phyloP scores from a whole-genome alignment of 1,284 basidiomycete species.

The Baeospora myosura region DNA sequence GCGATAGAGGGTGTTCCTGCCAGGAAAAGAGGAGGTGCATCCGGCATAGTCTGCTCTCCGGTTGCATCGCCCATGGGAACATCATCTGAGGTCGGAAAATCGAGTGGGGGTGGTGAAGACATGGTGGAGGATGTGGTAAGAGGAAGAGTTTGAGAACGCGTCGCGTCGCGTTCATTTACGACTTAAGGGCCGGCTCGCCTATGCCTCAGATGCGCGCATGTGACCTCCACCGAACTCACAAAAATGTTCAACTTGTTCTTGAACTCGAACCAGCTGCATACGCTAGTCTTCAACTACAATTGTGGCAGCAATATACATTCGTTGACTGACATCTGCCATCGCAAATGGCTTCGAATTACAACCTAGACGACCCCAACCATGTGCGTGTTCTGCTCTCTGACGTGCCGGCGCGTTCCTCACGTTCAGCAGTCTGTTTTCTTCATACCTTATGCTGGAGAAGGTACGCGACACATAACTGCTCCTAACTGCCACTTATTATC shows the following conservation, averaged over 20 bases:
- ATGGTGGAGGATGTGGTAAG: slow-evolving; percentile 26
- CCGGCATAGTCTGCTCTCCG: slow-evolving; percentile 36
- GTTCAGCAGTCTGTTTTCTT: slow-evolving; percentile 24
- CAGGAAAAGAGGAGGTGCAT: slow-evolving; percentile 47
- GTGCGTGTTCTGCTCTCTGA: not conserved
- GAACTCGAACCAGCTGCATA: too few species aligned
- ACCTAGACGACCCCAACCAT: slow-evolving; percentile 1
- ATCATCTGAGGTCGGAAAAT: slow-evolving; percentile 63
- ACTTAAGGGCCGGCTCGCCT: not conserved
- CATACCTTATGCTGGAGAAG: slow-evolving; percentile 23
- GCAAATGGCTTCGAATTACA: too few species aligned
- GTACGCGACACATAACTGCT: slow-evolving; percentile 19
- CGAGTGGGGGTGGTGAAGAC: slow-evolving; percentile 63
- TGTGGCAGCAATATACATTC: not conserved
- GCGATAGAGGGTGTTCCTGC: slow-evolving; percentile 50
- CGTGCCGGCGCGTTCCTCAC: not conserved
- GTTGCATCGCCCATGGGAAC: slow-evolving; percentile 45
- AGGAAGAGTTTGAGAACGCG: slow-evolving; percentile 24
- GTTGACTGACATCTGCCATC: too few species aligned
- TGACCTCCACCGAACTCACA: too few species aligned
- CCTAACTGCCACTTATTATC: not conserved
- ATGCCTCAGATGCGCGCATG: slow-evolving; percentile 1
- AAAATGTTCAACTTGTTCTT: too few species aligned
- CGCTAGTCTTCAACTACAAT: not conserved
- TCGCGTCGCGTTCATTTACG: slow-evolving; percentile 24